Percentiles rank a stretch among this genome's conserved stretches.
These are phyloP conservation scores for Emericellopsis atlantica DNA, from an alignment of 2,329 filamentous ascomycete genomes.

Conservation along the genomic window DNA sequence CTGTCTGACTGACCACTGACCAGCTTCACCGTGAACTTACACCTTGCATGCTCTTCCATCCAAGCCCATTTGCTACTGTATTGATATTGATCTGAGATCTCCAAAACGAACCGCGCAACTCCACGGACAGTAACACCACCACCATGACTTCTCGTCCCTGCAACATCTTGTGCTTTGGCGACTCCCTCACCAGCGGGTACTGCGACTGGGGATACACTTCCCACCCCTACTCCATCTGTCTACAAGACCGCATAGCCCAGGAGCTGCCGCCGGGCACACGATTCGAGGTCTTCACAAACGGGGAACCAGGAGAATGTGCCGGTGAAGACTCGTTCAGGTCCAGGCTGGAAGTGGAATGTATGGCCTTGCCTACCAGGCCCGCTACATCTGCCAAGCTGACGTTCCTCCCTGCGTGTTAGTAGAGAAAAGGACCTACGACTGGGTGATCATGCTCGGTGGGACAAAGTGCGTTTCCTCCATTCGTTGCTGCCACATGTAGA, in stretches of 20 bases:
- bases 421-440: slow-evolving; percentile 29
- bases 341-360: background rate
- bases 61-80: background rate
- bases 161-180: slow-evolving; percentile 48
- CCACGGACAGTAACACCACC: background rate
- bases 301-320: slow-evolving; percentile 38
- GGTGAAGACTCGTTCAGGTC: slow-evolving; percentile 7
- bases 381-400: background rate
- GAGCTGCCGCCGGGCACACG: slow-evolving; percentile 28
- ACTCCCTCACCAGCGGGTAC: slow-evolving; percentile 50
- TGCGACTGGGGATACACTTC: slow-evolving; percentile 23
- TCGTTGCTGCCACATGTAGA: background rate
- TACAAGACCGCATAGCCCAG: slow-evolving; percentile 29
- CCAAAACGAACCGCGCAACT: no score
- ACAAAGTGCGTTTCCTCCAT: slow-evolving; percentile 35
- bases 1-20: no score
- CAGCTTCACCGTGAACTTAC: no score
- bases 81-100: background rate
- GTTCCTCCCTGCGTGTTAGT: background rate
- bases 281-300: slow-evolving; percentile 33
- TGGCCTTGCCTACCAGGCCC: background rate
- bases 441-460: slow-evolving; percentile 50
- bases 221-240: slow-evolving; percentile 39
- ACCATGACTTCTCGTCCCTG: background rate
- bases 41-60: no score